phyloP scores from a whole-genome alignment of 805 yeast species.

The Suhomyces kilbournensis region DNA sequence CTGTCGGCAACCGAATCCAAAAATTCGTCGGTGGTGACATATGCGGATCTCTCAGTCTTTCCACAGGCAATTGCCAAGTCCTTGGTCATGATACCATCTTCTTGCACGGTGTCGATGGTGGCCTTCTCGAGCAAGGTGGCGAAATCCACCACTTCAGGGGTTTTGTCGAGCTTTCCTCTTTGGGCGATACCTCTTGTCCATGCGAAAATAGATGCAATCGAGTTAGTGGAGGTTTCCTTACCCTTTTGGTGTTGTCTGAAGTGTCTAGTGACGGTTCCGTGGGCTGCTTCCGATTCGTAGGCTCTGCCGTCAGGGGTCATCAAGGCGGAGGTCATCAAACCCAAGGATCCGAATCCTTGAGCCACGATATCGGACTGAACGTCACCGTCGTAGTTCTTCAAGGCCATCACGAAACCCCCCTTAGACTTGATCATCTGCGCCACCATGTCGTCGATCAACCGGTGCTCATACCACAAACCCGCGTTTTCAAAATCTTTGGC shows the following conservation, averaged over 20 bases:
- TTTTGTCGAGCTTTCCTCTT: slow-evolving; percentile 73
- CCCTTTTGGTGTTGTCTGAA: slow-evolving; percentile 80
- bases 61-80: slow-evolving; percentile 76
- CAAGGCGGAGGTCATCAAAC: slow-evolving; percentile 79
- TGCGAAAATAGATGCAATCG: slow-evolving; percentile 82
- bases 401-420: slow-evolving; percentile 78
- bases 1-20: slow-evolving; percentile 71
- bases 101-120: slow-evolving; percentile 68
- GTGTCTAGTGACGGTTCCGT: slow-evolving; percentile 86
- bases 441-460: slow-evolving; percentile 84
- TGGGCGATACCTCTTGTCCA: slow-evolving; percentile 84
- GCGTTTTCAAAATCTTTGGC: slow-evolving; percentile 53
- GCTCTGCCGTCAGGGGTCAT: slow-evolving; percentile 84
- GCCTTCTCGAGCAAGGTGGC: slow-evolving; percentile 64
- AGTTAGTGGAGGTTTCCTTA: slow-evolving; percentile 79
- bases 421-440: slow-evolving; percentile 84
- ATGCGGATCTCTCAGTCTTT: slow-evolving; percentile 55
- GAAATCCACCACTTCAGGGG: slow-evolving; percentile 67
- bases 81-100: slow-evolving; percentile 77
- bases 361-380: slow-evolving; percentile 85
- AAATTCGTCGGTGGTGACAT: slow-evolving; percentile 74
- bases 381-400: slow-evolving; percentile 85
- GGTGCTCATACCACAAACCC: slow-evolving; percentile 73
- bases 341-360: slow-evolving; percentile 82
- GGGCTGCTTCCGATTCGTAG: slow-evolving; percentile 85